phyloP scores from a whole-genome alignment of 2,329 filamentous ascomycete species.

The Fusarium compactum region DNA sequence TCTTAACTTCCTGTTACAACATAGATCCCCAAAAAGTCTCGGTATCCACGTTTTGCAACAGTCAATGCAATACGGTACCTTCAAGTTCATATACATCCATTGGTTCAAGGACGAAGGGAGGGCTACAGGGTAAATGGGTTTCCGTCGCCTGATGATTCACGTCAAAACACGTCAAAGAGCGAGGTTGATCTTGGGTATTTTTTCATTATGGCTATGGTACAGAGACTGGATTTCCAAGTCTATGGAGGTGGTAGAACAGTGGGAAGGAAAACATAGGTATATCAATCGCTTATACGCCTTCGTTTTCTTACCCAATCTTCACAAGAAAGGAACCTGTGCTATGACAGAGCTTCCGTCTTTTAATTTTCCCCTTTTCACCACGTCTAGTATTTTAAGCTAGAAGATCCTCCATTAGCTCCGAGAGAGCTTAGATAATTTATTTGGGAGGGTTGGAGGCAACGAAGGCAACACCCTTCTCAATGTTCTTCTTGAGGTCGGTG shows the following conservation, averaged over 20 bases:
- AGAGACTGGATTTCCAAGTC: slow-evolving; percentile 51
- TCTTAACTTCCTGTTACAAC: neutral
- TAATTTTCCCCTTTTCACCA: slow-evolving; percentile 37
- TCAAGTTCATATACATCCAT: neutral
- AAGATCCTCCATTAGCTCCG: slow-evolving; percentile 9
- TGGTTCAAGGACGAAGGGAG: too few relatives aligned
- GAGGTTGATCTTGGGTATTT: slow-evolving; percentile 30
- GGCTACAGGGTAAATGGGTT: neutral
- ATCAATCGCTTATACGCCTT: slow-evolving; percentile 42
- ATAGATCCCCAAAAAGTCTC: neutral
- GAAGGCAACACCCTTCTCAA: slow-evolving; percentile 84
- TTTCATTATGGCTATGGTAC: slow-evolving; percentile 52
- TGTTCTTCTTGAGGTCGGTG: slow-evolving; percentile 91
- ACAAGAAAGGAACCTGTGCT: slow-evolving; percentile 30
- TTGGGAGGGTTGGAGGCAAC: slow-evolving; percentile 70
- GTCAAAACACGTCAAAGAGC: neutral
- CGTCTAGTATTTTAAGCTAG: slow-evolving; percentile 8
- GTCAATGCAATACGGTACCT: neutral
- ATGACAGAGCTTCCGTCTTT: slow-evolving; percentile 26
- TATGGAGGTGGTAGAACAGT: slow-evolving; percentile 50
- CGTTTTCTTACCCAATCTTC: slow-evolving; percentile 25
- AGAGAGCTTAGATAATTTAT: slow-evolving; percentile 55
- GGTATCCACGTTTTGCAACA: neutral
- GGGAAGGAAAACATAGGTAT: slow-evolving; percentile 42
- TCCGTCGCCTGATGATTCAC: neutral